Conservation (phyloP, 1,139 yeast genomes). For the Pichia sp. region DNA sequence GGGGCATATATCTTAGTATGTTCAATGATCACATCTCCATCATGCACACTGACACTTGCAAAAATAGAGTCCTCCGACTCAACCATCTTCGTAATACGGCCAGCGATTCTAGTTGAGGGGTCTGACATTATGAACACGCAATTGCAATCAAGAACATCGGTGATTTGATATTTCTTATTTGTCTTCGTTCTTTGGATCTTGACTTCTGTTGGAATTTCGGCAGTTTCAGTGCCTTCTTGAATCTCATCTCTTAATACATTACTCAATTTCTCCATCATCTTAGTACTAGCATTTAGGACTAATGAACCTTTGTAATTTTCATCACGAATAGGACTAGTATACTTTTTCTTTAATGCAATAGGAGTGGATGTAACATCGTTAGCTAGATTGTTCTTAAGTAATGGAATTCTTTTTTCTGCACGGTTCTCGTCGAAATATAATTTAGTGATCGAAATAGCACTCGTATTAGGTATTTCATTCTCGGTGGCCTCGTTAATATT, state of each 20-base stretch:
- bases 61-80: background rate
- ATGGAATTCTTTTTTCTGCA: background rate
- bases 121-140: slow-evolving; percentile 4
- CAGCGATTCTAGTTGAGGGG: no score
- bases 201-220: no score
- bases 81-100: background rate
- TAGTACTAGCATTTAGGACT: no score
- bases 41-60: slow-evolving; percentile 3
- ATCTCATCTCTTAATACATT: background rate
- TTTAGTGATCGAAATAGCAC: slow-evolving; percentile 12
- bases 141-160: slow-evolving; percentile 9
- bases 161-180: background rate
- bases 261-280: slow-evolving; percentile 1
- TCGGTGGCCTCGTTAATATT: slow-evolving; percentile 4
- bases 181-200: background rate
- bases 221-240: no score
- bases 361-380: slow-evolving; percentile 10
- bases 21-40: slow-evolving; percentile 6
- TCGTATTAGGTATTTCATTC: slow-evolving; percentile 20
- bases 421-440: slow-evolving; percentile 6
- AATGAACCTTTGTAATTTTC: background rate
- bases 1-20: slow-evolving; percentile 28
- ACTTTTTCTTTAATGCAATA: background rate
- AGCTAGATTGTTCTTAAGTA: no score
- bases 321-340: no score